Evolutionary conservation across 495 filamentous ascomycete genomes (phyloP), one percentile per base, ranked within the genome.

Genomic region (Daldinia loculata): DNA sequence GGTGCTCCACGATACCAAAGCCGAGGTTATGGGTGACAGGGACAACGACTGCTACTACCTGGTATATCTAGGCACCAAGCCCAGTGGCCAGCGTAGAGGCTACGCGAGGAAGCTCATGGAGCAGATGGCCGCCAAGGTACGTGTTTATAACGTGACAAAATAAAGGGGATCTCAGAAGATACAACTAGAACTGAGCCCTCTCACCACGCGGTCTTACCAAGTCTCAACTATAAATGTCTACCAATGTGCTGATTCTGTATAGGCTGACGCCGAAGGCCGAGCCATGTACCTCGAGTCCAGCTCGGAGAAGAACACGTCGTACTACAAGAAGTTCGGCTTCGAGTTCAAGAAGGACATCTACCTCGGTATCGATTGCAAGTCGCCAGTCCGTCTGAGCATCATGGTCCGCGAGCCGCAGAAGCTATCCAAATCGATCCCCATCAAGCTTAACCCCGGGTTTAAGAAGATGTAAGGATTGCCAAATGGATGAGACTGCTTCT

Each of bases 261-360:
- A 91, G 89, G 89, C 90, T 43, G 92, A 94, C 76, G 71, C 71
- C 1, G 87, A 91, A 70, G 84, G 85, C 56, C 82, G 85, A 15
- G 81, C 86, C 30, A 87, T 87, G 67, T 95, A 95, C 78, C 86
- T 95, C 65, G 92, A 95, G 82, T 90, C 89, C 57, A 92, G 89
- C 77, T 87, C 91, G 74, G 72, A 71, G 60, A 80, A 79, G 60
- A 95, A 95, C 72, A 84, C 87, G 51, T 72, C 77, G 26, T 90
- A 92, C 79, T 95, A 95, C 75, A 75, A 85, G 67, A 88, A 87
- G 75, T 86, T 90, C 73, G 91, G 90, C 43, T 95, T 94, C 74
- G 84, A 87, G 75, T 67, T 84, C 56, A 81, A 79, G 72, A 82
- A 78, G 67, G 85, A 86, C 61, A 84, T 95, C 70, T 79, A 82